Conservation (phyloP, 257 asterid species). For the Solanum bukasovii region DNA sequence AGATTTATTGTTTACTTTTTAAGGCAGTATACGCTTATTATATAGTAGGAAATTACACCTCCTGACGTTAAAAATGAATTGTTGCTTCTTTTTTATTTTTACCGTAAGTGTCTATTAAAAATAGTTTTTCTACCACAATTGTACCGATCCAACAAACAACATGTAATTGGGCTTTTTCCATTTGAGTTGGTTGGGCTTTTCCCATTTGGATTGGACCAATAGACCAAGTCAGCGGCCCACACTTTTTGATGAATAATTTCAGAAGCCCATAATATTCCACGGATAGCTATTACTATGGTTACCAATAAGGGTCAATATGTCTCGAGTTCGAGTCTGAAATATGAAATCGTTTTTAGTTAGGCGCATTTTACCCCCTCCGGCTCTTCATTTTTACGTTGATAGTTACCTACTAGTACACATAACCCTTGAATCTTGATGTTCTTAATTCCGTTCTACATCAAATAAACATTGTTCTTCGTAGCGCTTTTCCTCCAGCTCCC, state of each 20-base stretch:
- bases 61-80: too few species aligned
- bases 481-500: background rate
- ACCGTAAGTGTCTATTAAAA: too few species aligned
- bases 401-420: background rate
- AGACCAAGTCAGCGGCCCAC: background rate
- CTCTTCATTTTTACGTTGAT: background rate
- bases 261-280: background rate
- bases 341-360: background rate
- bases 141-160: background rate
- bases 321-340: rapidly evolving
- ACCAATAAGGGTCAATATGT: background rate
- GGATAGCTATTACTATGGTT: background rate
- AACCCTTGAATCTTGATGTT: background rate
- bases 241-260: background rate
- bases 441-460: background rate
- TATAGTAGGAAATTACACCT: too few species aligned
- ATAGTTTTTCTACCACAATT: too few species aligned
- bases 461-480: background rate
- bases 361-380: background rate
- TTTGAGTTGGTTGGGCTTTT: background rate
- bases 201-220: background rate
- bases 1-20: too few species aligned
- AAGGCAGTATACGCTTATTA: too few species aligned
- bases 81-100: too few species aligned
- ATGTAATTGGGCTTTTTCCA: background rate